Conservation (phyloP, 805 yeast species). For the Saturnispora mendoncae region DNA sequence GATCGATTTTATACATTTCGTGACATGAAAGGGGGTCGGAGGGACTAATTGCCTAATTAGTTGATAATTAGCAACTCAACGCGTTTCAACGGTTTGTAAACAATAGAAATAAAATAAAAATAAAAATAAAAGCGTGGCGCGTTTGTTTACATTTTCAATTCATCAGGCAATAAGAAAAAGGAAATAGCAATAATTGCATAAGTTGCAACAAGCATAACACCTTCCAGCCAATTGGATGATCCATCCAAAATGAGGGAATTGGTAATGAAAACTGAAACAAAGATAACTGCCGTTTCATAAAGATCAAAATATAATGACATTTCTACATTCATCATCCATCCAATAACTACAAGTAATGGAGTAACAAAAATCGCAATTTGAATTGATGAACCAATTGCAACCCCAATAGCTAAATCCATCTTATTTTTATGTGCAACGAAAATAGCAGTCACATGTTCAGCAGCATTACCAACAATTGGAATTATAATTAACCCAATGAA, state of each 20-base stretch:
- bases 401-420: slow-evolving; percentile 96
- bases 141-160: slow-evolving; percentile 12
- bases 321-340: slow-evolving; percentile 88
- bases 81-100: not conserved
- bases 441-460: slow-evolving; percentile 96
- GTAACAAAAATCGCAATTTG: slow-evolving; percentile 94
- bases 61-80: not conserved
- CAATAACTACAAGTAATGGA: slow-evolving; percentile 87
- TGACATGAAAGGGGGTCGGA: not conserved
- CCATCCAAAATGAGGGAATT: slow-evolving; percentile 88
- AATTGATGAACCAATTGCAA: slow-evolving; percentile 91
- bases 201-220: slow-evolving; percentile 82
- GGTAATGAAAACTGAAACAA: slow-evolving; percentile 80
- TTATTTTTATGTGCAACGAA: slow-evolving; percentile 91
- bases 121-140: not conserved
- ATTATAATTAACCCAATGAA: slow-evolving; percentile 89
- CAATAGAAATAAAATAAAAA: not conserved
- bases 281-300: slow-evolving; percentile 87
- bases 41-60: not conserved
- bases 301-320: slow-evolving; percentile 89
- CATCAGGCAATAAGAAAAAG: slow-evolving; percentile 80
- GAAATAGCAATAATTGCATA: slow-evolving; percentile 84
- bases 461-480: slow-evolving; percentile 98
- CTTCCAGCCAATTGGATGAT: slow-evolving; percentile 95
- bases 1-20: not conserved